These are phyloP conservation scores for Backusella tuberculispora DNA, from an alignment of 192 early-diverging fungal species.

Conservation along the genomic window DNA sequence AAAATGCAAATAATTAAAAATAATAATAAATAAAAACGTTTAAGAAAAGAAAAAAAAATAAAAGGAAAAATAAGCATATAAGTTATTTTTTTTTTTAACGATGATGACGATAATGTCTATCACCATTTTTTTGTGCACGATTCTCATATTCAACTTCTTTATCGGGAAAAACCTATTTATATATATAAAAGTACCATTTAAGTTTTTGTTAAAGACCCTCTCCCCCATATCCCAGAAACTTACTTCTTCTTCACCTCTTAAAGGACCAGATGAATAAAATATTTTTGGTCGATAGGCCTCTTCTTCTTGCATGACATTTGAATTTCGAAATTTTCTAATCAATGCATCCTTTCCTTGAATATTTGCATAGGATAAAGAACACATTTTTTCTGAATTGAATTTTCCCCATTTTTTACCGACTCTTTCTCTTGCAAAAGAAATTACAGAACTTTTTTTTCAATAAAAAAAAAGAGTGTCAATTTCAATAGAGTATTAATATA, in stretches of 20 bases:
- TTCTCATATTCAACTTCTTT: neutral
- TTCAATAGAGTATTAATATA: too few species aligned
- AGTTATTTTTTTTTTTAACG: neutral
- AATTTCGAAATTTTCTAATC: slow-evolving; percentile 82
- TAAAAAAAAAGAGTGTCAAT: neutral
- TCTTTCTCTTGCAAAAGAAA: slow-evolving; percentile 65
- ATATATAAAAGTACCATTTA: neutral
- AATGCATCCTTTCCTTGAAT: slow-evolving; percentile 74
- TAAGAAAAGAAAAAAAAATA: slow-evolving; percentile 12
- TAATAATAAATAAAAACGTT: neutral
- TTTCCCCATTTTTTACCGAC: slow-evolving; percentile 76
- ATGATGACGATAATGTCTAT: neutral
- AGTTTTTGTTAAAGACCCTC: neutral
- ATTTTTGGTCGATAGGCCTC: slow-evolving; percentile 76
- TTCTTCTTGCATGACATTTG: slow-evolving; percentile 77
- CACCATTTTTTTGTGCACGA: neutral
- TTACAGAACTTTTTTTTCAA: slow-evolving; percentile 51
- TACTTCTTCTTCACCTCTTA: slow-evolving; percentile 55
- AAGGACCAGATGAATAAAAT: slow-evolving; percentile 65
- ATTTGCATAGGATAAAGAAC: slow-evolving; percentile 77
- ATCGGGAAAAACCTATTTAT: neutral
- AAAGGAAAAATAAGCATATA: too few species aligned
- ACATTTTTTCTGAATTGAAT: slow-evolving; percentile 83
- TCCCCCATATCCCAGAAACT: neutral
- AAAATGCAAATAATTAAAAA: neutral